phyloP scores from a whole-genome alignment of 2,329 filamentous ascomycete genomes.

The Sarocladiaceae sp. region DNA sequence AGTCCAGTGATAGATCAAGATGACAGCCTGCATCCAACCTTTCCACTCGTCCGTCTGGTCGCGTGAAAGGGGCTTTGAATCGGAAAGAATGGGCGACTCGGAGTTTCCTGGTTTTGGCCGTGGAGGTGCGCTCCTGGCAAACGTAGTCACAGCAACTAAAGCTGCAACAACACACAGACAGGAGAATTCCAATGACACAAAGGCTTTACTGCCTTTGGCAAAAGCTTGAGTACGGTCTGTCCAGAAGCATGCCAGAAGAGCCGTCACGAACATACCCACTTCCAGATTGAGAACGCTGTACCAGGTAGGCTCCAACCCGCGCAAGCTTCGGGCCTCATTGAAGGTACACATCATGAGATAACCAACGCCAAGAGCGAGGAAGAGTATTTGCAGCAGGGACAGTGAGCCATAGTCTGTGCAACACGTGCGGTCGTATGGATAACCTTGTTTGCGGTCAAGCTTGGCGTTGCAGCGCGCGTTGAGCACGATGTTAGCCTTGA shows the following conservation, averaged over 20 bases:
- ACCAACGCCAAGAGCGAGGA: conserved; percentile 16
- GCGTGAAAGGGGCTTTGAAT: conserved; percentile 28
- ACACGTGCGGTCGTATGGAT: conserved; percentile 44
- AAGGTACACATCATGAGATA: conserved; percentile 16
- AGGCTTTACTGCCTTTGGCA: conserved; percentile 21
- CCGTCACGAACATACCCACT: conserved; percentile 19
- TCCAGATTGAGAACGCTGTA: conserved; percentile 17
- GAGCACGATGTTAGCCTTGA: conserved; percentile 37
- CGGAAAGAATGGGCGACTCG: conserved; percentile 12
- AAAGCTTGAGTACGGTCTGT: conserved; percentile 23
- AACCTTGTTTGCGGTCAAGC: conserved; percentile 23
- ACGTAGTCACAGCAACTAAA: conserved; percentile 13
- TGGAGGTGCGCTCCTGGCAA: conserved; percentile 15
- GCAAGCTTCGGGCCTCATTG: conserved; percentile 14
- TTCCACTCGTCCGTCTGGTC: conserved; percentile 60
- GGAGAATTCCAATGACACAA: conserved; percentile 15
- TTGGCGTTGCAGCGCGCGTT: conserved; percentile 46
- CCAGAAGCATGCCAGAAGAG: conserved; percentile 21
- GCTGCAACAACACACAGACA: conserved; percentile 13
- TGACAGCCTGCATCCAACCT: conserved; percentile 54
- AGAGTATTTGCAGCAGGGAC: conserved; percentile 16
- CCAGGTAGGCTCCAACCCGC: conserved; percentile 12
- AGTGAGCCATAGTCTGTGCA: conserved; percentile 38
- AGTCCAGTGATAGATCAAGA: conserved; percentile 51
- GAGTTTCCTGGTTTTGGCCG: conserved; percentile 11